Base-by-base conservation (phyloP, 306 rosid genomes). In the Dalbergia oliveri region DNA sequence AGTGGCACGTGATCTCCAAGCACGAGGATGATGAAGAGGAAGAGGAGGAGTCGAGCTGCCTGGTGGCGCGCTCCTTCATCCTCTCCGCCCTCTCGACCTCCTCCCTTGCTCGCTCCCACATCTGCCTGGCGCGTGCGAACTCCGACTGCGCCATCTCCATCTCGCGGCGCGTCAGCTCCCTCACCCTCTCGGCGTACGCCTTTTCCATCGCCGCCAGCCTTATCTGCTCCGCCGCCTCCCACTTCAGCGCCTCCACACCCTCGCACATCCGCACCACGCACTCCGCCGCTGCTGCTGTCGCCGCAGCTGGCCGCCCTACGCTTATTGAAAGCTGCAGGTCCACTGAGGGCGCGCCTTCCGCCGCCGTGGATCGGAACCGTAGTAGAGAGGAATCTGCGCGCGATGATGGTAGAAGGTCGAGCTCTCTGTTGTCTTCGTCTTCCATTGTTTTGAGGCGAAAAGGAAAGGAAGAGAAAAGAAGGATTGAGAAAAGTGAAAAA, bases 1-100 rank as follows among this genome's bases (percentile, higher is more conserved):
- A 91, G 8, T 96, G 98, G 88, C 99, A 96, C 56, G 98, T 96
- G 84, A 96, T 91, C 90, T 96, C 99, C 97, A 96, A 89, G 94
- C 97, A 91, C 83, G 97, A 83, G 35, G 97, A 81, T 21, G 60
- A 54, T 0, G 60, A 54, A n/a, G 97, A 80, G 16, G 97, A 83
- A 41, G 58, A 50, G 16, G 97, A 82, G 34, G 96, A 83, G 41
- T 87, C 98, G 19, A 86, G 76, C 76, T 74, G 91, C 4, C 77
- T 78, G 0, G 84, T 93, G 10, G 98, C 98, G 26, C 89, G 88
- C 51, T 93, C 94, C 71, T 93, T 96, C 82, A 93, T 87, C 66
- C 90, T 82, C 86, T 96, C 99, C 0, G 99, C 98, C 11, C 75
- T 85, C 21, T 96, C 98, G 1, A 90, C 94, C 49, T 96, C 99